Base-by-base conservation (phyloP, 2,329 filamentous ascomycete species). In the Emericellopsis atlantica region DNA sequence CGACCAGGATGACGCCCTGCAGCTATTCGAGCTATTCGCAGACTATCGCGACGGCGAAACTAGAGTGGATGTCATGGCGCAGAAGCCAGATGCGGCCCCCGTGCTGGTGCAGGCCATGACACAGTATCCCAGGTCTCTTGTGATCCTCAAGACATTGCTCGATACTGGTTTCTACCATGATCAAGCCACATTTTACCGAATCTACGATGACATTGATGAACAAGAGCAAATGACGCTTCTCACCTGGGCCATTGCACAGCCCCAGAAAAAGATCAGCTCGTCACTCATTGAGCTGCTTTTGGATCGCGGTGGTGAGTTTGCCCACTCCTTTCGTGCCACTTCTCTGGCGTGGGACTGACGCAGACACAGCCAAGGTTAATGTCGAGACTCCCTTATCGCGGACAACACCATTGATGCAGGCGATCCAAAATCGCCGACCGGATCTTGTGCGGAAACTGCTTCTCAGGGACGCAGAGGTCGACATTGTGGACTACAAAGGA, bases 251-350 rank as follows among this genome's bases (percentile, higher is more conserved):
- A 61, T 83, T 40, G 58, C 74, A 6, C 76, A 81, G 46, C 73
- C 74, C 0, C 74, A 79, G 46, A 81, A 81, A 54, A 69, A 68
- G 45, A 66, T 81, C 39, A 79, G 74, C 54, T 74, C 70, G 29
- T 54, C 61, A 5, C 58, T 81, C 35, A 71, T 84, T 42, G 63
- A 72, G 45, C 55, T 75, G 37, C 59, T 83, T 16, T 57, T 83
- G n/a, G 58, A 50, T 52, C 65, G 45, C 51, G 69, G 38, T 37
- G 57, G 60, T 61, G 49, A 54, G 60, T 51, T 5, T 49, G 43
- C 44, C 29, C 18, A 12, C 31, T 38, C 37, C 5, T 10, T 9
- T 9, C 10, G 32, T 26, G 9, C 14, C 35, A 22, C 6, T 12
- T 26, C 40, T 40, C 40, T 44, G 34, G 43, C 39, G 23, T 38